phyloP scores from a whole-genome alignment of 768 basidiomycete genomes.

The Termitomyces titanicus region DNA sequence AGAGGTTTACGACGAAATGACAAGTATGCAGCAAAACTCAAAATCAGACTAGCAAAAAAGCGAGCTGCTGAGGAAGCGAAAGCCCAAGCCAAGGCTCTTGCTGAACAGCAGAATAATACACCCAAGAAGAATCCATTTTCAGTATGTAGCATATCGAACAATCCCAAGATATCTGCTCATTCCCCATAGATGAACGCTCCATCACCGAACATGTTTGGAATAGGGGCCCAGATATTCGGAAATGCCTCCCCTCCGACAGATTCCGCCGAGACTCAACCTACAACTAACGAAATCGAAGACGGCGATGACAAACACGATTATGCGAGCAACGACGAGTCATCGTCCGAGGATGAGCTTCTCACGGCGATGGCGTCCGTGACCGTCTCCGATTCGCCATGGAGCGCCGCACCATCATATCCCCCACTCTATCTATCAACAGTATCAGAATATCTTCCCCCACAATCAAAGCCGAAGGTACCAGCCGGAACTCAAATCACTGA shows the following conservation, averaged over 20 bases:
- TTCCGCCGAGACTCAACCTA: slow-evolving; percentile 5
- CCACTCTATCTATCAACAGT: slow-evolving; percentile 72
- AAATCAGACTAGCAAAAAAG: slow-evolving; percentile 45
- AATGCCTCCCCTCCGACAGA: slow-evolving; percentile 18
- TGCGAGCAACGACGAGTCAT: slow-evolving; percentile 17
- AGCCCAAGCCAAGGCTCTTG: slow-evolving; percentile 25
- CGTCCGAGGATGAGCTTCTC: slow-evolving; percentile 48
- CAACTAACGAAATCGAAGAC: slow-evolving; percentile 23
- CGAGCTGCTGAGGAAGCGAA: slow-evolving; percentile 36
- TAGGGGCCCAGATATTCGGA: slow-evolving; percentile 71
- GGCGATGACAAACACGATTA: neutral
- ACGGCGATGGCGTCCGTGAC: slow-evolving; percentile 55
- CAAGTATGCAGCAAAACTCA: slow-evolving; percentile 70
- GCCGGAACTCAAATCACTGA: slow-evolving; percentile 42
- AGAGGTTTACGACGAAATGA: slow-evolving; percentile 70
- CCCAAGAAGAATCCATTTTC: slow-evolving; percentile 66
- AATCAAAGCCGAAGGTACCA: slow-evolving; percentile 44
- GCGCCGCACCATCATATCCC: slow-evolving; percentile 57
- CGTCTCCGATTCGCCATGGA: slow-evolving; percentile 64
- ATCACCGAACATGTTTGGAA: slow-evolving; percentile 38
- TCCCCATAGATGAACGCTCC: slow-evolving; percentile 20
- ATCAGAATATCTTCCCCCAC: slow-evolving; percentile 67
- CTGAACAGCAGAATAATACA: slow-evolving; percentile 25
- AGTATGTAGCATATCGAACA: slow-evolving; percentile 32
- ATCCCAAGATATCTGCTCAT: neutral